Evolutionary conservation across 2,329 filamentous ascomycete species (phyloP).

Genomic region (Alternaria arborescens): DNA sequence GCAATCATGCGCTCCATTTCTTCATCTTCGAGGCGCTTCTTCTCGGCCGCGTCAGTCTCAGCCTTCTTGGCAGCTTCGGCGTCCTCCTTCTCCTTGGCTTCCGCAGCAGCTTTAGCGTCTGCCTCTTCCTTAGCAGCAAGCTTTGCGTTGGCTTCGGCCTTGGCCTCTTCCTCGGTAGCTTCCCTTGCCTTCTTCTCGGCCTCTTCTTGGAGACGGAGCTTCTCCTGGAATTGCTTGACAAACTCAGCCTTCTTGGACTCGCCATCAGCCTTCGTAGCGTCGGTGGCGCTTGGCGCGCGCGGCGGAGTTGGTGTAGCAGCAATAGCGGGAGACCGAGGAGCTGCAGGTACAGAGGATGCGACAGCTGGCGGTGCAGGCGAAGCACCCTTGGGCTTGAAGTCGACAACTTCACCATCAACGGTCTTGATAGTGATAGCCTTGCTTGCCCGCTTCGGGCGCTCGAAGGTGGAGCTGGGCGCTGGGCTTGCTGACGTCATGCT

Average conservation of each 20-base stretch:
- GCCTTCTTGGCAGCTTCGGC: constrained; percentile 55
- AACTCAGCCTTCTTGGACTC: constrained; percentile 66
- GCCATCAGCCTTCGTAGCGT: constrained; percentile 71
- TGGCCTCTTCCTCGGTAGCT: constrained; percentile 52
- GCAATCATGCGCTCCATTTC: constrained; percentile 68
- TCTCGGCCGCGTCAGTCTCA: constrained; percentile 43
- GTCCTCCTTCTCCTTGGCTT: constrained; percentile 42
- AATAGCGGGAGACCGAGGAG: constrained; percentile 68
- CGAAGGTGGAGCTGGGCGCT: constrained; percentile 68
- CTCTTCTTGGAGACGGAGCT: constrained; percentile 61
- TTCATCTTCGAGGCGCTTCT: constrained; percentile 52
- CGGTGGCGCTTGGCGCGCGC: constrained; percentile 70
- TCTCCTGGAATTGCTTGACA: constrained; percentile 74
- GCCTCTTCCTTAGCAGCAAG: constrained; percentile 58
- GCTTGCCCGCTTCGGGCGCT: constrained; percentile 71
- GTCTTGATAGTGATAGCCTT: constrained; percentile 86
- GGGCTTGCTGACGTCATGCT: constrained; percentile 67
- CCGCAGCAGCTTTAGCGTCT: constrained; percentile 46
- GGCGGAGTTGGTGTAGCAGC: constrained; percentile 73
- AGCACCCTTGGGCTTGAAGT: constrained; percentile 59
- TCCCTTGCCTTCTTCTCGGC: constrained; percentile 64
- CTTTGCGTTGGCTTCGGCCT: constrained; percentile 60
- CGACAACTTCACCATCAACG: constrained; percentile 76
- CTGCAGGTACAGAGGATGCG: constrained; percentile 55
- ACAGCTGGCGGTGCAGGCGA: constrained; percentile 54